These are phyloP conservation scores for Papiliotrema terrestris DNA, from an alignment of 1,284 basidiomycete genomes.

Conservation along the genomic window DNA sequence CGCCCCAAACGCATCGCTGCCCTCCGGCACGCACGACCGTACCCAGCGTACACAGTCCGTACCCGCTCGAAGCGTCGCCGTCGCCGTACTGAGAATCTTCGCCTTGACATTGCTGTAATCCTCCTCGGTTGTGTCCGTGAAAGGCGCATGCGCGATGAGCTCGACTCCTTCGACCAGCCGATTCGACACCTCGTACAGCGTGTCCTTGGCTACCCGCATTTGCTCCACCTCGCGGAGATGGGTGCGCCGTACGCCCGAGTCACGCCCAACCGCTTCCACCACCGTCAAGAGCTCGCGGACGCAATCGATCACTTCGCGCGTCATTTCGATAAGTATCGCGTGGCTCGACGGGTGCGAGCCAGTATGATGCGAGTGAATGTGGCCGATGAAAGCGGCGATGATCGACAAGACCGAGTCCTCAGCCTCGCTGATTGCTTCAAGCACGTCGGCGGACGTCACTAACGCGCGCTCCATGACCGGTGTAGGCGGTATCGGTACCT, in stretches of 20 bases:
- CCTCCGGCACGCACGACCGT: conserved; percentile 61
- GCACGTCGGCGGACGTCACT: conserved; percentile 31
- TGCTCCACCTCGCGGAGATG: conserved; percentile 52
- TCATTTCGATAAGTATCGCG: conserved; percentile 88
- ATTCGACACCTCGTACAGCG: conserved; percentile 78
- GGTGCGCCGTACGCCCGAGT: conserved; percentile 52
- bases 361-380: conserved; percentile 87
- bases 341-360: conserved; percentile 85
- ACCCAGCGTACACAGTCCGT: conserved; percentile 84
- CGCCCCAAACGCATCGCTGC: conserved; percentile 19
- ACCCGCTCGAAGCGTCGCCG: conserved; percentile 77
- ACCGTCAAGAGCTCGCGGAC: conserved; percentile 88
- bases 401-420: conserved; percentile 88
- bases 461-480: background rate
- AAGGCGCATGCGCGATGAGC: conserved; percentile 58
- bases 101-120: conserved; percentile 78
- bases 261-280: conserved; percentile 79
- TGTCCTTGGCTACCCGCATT: conserved; percentile 70
- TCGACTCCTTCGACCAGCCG: conserved; percentile 83
- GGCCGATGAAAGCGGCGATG: conserved; percentile 94
- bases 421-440: conserved; percentile 56
- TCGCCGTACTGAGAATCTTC: conserved; percentile 72
- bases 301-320: conserved; percentile 86
- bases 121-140: conserved; percentile 37
- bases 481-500: background rate